A percentile compares a stretch with the other conserved stretches of the same genome.
Evolutionary conservation across 768 basidiomycete species (phyloP).

Genomic region (Mrakia hoshinonis): DNA sequence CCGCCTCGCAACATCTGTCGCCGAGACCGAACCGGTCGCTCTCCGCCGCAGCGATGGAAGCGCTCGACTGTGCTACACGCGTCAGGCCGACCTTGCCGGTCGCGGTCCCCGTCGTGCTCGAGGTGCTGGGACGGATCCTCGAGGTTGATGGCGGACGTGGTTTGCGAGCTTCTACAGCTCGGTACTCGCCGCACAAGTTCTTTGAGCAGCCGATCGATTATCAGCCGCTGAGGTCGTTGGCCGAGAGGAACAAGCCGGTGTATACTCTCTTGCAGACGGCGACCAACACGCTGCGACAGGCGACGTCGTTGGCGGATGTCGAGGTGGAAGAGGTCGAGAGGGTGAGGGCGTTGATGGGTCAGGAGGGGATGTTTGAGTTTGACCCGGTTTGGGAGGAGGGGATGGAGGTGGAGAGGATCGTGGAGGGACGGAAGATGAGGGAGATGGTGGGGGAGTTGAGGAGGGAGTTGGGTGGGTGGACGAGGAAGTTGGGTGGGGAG

Average conservation of each 20-base stretch:
- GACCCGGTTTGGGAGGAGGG: neutral
- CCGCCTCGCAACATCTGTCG: neutral
- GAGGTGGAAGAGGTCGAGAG: neutral
- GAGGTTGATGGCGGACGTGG: neutral
- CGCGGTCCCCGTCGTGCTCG: neutral
- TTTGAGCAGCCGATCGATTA: neutral
- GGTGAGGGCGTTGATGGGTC: neutral
- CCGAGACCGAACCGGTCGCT: neutral
- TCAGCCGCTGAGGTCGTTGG: neutral
- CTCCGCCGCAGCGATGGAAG: neutral
- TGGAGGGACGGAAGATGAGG: constrained; percentile 4
- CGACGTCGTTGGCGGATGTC: neutral
- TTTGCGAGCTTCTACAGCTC: neutral
- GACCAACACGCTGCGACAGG: neutral
- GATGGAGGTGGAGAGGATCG: neutral
- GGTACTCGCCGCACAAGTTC: neutral
- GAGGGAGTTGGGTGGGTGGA: neutral
- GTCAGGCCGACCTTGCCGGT: neutral
- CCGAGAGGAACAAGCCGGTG: neutral
- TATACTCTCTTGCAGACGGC: neutral
- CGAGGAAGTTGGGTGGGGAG: neutral
- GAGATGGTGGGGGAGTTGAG: neutral
- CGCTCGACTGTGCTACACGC: neutral
- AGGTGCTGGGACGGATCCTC: neutral
- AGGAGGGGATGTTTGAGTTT: neutral